Evolutionary conservation across 2,329 filamentous ascomycete genomes (phyloP).

Genomic region (Colletotrichum sp.): DNA sequence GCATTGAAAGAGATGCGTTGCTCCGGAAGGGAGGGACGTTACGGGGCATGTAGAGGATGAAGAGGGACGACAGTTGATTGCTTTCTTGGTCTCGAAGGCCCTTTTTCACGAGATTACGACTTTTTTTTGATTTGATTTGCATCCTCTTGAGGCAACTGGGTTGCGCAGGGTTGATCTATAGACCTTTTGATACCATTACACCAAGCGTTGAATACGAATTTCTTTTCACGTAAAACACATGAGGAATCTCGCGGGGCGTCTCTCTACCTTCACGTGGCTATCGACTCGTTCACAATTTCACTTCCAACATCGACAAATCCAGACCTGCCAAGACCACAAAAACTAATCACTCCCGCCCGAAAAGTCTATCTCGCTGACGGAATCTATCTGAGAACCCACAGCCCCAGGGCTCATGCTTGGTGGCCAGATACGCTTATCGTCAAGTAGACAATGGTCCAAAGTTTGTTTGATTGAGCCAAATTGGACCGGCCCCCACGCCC

Average conservation of each 20-base stretch:
- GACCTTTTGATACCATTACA: not conserved
- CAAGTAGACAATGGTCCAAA: not conserved
- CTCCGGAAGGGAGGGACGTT: not conserved
- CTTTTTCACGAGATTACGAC: not conserved
- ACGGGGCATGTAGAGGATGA: not conserved
- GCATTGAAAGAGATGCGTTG: not conserved
- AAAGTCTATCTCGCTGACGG: not conserved
- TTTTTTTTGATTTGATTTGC: too few relatives aligned
- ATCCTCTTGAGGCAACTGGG: not conserved
- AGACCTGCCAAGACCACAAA: not conserved
- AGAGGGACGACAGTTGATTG: not conserved
- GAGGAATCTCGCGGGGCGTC: not conserved
- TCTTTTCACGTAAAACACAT: not conserved
- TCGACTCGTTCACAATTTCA: not conserved
- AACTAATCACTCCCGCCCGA: not conserved
- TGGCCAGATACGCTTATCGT: not conserved
- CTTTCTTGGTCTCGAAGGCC: not conserved
- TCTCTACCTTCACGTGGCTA: not conserved
- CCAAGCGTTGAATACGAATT: not conserved
- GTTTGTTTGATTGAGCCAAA: not conserved
- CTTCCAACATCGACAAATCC: not conserved
- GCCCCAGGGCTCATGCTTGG: not conserved
- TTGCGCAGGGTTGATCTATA: not conserved
- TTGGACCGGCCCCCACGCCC: not conserved
- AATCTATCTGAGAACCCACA: not conserved